Evolutionary conservation across 2,329 filamentous ascomycete genomes (phyloP).

Genomic region (Orbilia blumenaviensis): DNA sequence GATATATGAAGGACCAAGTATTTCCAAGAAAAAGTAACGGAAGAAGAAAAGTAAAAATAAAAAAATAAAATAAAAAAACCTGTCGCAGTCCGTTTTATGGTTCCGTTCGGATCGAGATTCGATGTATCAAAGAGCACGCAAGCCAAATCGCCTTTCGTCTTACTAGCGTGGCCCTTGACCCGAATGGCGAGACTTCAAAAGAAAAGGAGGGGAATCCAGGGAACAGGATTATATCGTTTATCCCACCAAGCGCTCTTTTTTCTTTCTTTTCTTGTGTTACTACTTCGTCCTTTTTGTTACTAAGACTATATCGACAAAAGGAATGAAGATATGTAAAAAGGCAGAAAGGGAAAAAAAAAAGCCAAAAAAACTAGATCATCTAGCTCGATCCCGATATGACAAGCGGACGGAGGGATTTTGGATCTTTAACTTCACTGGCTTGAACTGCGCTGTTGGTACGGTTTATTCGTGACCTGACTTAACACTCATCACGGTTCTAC

Average conservation of each 20-base stretch:
- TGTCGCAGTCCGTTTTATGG: slow-evolving; percentile 5
- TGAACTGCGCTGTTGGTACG: background rate
- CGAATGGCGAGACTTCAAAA: slow-evolving; percentile 1
- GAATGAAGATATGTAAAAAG: slow-evolving; percentile 25
- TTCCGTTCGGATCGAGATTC: slow-evolving; percentile 28
- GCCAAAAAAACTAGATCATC: slow-evolving; percentile 24
- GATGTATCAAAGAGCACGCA: slow-evolving; percentile 23
- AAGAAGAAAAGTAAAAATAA: background rate
- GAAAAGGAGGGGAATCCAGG: slow-evolving; percentile 22
- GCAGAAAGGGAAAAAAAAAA: too few species aligned
- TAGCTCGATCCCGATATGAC: slow-evolving; percentile 29
- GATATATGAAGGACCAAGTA: background rate
- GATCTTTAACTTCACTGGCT: background rate
- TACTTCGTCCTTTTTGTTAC: slow-evolving; percentile 33
- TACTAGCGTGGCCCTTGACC: slow-evolving; percentile 34
- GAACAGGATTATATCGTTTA: slow-evolving; percentile 43
- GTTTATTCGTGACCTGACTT: slow-evolving; percentile 14
- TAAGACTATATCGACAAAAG: slow-evolving; percentile 24
- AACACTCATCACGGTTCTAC: slow-evolving; percentile 15
- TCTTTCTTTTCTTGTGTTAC: slow-evolving; percentile 24
- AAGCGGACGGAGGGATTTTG: slow-evolving; percentile 17
- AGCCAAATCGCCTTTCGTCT: slow-evolving; percentile 1
- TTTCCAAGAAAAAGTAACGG: background rate
- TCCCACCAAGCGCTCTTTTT: slow-evolving; percentile 12
- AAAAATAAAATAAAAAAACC: slow-evolving; percentile 1